Percentiles rank a stretch among this genome's conserved stretches.
Conservation (phyloP, 352 stramenopile genomes). For the Globisporangium lucens region DNA sequence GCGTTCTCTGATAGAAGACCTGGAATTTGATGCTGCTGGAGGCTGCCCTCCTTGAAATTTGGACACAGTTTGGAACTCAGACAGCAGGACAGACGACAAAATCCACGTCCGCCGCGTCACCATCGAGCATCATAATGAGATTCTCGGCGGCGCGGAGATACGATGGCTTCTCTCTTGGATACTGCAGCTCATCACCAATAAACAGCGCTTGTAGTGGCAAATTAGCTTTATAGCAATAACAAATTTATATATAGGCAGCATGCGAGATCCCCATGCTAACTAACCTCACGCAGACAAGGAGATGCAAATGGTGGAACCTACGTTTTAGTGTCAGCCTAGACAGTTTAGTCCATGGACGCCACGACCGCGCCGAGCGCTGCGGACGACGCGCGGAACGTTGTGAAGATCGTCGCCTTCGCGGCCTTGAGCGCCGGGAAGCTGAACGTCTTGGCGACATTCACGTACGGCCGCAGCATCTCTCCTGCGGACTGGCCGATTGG, state of each 20-base stretch:
- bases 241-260: background rate
- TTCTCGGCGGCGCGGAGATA: background rate
- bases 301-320: background rate
- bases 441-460: slow-evolving; percentile 67
- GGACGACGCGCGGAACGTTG: slow-evolving; percentile 63
- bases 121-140: background rate
- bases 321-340: background rate
- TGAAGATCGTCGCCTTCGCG: slow-evolving; percentile 62
- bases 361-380: slow-evolving; percentile 69
- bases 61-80: background rate
- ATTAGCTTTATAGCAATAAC: background rate
- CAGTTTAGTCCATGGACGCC: slow-evolving; percentile 48
- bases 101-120: background rate
- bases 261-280: background rate
- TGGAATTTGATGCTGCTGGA: background rate
- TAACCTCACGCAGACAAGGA: background rate
- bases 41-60: background rate
- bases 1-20: background rate
- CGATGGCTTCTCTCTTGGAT: background rate
- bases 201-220: background rate
- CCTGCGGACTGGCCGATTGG: slow-evolving; percentile 55
- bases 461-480: slow-evolving; percentile 57
- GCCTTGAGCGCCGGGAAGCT: slow-evolving; percentile 66
- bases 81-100: background rate
- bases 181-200: background rate